Evolutionary conservation across 1,284 basidiomycete species (phyloP), one percentile per base, ranked within the genome.

Genomic region (Entoloma clypeatum): DNA sequence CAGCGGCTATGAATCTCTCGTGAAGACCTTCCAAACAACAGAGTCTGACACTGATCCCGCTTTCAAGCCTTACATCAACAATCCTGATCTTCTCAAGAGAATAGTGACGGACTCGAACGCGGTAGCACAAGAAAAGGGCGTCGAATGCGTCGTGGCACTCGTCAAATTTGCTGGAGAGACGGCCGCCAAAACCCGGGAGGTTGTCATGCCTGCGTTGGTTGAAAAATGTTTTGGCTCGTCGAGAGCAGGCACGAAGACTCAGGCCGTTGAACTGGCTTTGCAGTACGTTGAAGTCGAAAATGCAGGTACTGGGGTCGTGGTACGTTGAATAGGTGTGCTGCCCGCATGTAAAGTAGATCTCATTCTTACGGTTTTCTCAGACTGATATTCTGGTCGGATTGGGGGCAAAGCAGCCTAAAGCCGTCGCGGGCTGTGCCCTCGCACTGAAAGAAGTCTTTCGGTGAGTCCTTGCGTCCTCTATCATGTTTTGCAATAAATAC

Each of bases 221-320:
- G 96, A 99, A 56, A 99, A 99, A 67, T 93, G 91, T 55, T 79
- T 98, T 43, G 93, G 94, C 21, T 92, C 94, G 13, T 73, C 91
- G 22, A 75, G 94, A 56, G 86, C 88, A 10, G 92, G 91, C 7
- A 98, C 95, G n/a, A 95, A 85, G 69, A 80, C 77, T 51, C 89
- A 93, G 47, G 91, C 91, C 6, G 66, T 89, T 34, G 95, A 98
- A 55, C 75, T 97, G 23, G 78, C 81, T 39, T 67, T 93, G 47
- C 87, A 94, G 59, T 98, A 93, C 61, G 86, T 93, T 18, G 95
- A 98, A 61, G 86, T 93, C 14, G 95, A 95, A 64, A 97, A 97
- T 59, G 73, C 78, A 26, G 94, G 83, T 34, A 79, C 90, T 46
- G 90, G 86, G 3, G 82, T 94, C 39, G 79, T 96, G 66, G 93